Conservation (phyloP, 2,329 filamentous ascomycete genomes). For the Cladosporium austrohemisphaericum region DNA sequence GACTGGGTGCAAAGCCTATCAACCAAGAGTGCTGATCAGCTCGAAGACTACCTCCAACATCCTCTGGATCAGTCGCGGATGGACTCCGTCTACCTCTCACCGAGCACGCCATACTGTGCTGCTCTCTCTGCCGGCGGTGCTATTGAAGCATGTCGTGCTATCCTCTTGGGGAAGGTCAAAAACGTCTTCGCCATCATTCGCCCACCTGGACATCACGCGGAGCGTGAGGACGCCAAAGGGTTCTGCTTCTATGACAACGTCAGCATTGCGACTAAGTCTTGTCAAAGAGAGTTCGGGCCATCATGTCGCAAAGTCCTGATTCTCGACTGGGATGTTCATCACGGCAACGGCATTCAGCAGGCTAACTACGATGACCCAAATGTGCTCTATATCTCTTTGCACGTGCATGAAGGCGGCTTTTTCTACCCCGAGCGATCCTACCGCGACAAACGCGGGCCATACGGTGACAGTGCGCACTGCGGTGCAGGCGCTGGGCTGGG, state of each 20-base stretch:
- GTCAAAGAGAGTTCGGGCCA: conserved; percentile 75
- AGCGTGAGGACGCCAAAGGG: conserved; percentile 78
- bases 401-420: conserved; percentile 77
- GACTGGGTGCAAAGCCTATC: conserved; percentile 66
- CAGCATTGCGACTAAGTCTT: conserved; percentile 83
- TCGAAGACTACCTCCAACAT: conserved; percentile 55
- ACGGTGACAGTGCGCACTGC: conserved; percentile 58
- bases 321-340: conserved; percentile 80
- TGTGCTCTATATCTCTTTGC: conserved; percentile 89
- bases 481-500: conserved; percentile 56
- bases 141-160: conserved; percentile 92
- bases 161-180: conserved; percentile 77
- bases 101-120: conserved; percentile 58
- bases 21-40: conserved; percentile 32
- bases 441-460: conserved; percentile 52
- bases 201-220: conserved; percentile 92
- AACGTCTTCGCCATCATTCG: conserved; percentile 95
- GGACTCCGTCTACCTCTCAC: conserved; percentile 44
- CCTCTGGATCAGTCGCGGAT: conserved; percentile 52
- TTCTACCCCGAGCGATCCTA: conserved; percentile 74
- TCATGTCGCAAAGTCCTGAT: conserved; percentile 85
- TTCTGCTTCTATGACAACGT: conserved; percentile 99
- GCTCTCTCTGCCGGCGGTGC: conserved; percentile 84
- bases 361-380: conserved; percentile 95
- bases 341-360: conserved; percentile 90